phyloP scores from a whole-genome alignment of 192 early-diverging fungal species.

The Piromyces finnis region DNA sequence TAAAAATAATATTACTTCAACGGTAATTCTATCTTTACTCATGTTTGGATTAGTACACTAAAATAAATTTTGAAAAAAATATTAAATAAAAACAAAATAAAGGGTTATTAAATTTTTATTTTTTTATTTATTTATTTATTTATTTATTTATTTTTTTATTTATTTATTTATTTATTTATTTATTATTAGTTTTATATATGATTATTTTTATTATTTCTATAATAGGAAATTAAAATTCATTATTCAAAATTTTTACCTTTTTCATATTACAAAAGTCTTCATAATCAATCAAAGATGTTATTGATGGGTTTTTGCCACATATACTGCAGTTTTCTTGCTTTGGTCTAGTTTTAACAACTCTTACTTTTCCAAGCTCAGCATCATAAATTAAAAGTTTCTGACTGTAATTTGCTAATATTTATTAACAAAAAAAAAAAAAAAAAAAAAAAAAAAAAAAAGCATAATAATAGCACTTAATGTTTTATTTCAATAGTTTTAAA shows the following conservation, averaged over 20 bases:
- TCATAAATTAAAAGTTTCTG: slow-evolving; percentile 65
- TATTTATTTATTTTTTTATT: no score
- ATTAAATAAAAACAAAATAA: slow-evolving; percentile 2
- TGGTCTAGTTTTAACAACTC: slow-evolving; percentile 58
- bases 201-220: slow-evolving; percentile 42
- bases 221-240: no score
- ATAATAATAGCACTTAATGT: no score
- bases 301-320: slow-evolving; percentile 71
- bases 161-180: no score
- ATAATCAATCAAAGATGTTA: slow-evolving; percentile 76
- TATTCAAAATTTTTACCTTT: slow-evolving; percentile 3
- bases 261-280: slow-evolving; percentile 70
- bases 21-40: neutral
- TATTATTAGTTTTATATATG: no score
- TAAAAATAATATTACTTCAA: neutral
- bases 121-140: no score
- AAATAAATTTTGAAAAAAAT: neutral
- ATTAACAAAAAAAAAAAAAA: neutral
- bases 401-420: slow-evolving; percentile 7
- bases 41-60: neutral
- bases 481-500: no score
- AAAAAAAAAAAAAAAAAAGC: neutral
- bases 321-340: slow-evolving; percentile 53
- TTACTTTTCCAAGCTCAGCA: slow-evolving; percentile 50
- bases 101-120: no score